phyloP scores from a whole-genome alignment of 148 eudicot species.

The Silene conica region DNA sequence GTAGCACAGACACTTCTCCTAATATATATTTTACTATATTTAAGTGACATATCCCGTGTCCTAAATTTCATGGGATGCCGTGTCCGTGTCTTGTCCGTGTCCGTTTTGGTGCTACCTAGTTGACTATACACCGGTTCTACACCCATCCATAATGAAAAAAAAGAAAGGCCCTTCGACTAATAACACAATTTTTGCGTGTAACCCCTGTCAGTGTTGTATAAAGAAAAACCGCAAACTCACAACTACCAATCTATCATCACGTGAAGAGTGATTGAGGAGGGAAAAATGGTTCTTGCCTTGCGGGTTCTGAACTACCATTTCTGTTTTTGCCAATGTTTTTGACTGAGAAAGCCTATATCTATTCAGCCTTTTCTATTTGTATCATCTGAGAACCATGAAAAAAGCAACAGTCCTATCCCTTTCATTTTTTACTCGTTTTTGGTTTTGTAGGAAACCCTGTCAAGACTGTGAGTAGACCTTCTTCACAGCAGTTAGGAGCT shows the following conservation, averaged over 20 bases:
- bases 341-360: not conserved
- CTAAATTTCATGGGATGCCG: too few species aligned
- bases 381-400: not conserved
- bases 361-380: not conserved
- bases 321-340: not conserved
- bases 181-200: too few species aligned
- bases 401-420: not conserved
- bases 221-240: too few species aligned
- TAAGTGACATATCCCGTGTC: too few species aligned
- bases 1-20: too few species aligned
- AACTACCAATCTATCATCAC: not conserved
- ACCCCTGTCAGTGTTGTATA: too few species aligned
- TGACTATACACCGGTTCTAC: not conserved
- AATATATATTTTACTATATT: too few species aligned
- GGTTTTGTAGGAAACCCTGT: constrained; percentile 55
- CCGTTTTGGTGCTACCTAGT: too few species aligned
- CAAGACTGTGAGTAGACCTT: constrained; percentile 69
- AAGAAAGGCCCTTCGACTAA: not conserved
- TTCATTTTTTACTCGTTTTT: constrained; percentile 10
- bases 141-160: not conserved
- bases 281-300: not conserved
- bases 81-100: too few species aligned
- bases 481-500: constrained; percentile 75
- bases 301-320: not conserved
- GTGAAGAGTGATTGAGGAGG: not conserved